Evolutionary conservation across 2,329 filamentous ascomycete genomes (phyloP), one percentile per base, ranked within the genome.

Genomic region (Apiospora rasikravindrae): DNA sequence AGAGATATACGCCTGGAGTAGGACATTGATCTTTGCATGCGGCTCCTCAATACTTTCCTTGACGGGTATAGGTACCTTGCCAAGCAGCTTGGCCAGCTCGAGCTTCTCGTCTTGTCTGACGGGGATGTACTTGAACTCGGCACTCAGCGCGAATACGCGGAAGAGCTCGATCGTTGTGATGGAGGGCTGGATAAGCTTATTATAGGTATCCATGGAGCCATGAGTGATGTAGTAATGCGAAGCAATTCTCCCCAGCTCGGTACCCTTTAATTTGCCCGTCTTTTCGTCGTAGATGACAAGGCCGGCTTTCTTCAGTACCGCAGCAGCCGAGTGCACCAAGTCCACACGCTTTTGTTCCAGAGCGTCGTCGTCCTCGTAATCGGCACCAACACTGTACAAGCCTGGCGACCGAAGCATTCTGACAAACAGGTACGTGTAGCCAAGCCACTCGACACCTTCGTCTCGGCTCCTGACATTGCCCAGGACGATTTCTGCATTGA

Each of bases 141-240:
- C 94, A 79, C 96, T 98, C 47, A 98, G 88, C 16, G 97, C 93
- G 80, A 99, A 99, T 40, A 99, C 92, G 57, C 97, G 92, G 90
- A 99, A 98, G 57, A 99, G 89, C 83, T 99, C 96, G 75, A 99
- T 98, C 7, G 94, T 94, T 37, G 93, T 94, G 77, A 98, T 96
- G 14, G 93, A 94, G 19, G 96, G 95, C 80, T 98, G 95, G 67
- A 99, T 94, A 76, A 98, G 92, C 80, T 93, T 94, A 81, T 98
- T 98, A 85, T 99, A 99, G 0, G 94, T 98, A 76, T 96, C 89
- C 96, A 99, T 99, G 19, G 96, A 98, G 76, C 91, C 94, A 82
- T 98, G 91, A 0, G 95, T 96, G 79, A 99, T 98, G 85, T 99
- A 99, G 86, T 99, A 99, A 82, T 99, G 96, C 19, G 96, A 98